Percentiles rank a stretch among this genome's conserved stretches.
These are phyloP conservation scores for Dichomitus squalens DNA, from an alignment of 1,284 basidiomycete species.

Conservation along the genomic window DNA sequence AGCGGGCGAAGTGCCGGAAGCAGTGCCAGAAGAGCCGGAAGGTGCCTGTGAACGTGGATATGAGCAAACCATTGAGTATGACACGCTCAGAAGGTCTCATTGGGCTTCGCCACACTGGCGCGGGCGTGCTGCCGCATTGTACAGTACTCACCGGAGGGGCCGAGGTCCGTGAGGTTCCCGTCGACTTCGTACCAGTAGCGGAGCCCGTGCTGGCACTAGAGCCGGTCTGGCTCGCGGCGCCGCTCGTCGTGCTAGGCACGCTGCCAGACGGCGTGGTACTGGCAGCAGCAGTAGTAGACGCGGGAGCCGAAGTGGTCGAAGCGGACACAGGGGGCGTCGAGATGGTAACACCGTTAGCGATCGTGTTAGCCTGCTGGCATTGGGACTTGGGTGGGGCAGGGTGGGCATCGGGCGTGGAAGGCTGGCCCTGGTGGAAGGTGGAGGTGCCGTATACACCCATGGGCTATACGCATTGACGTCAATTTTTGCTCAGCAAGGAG, in stretches of 20 bases:
- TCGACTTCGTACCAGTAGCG: background rate
- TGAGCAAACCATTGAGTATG: background rate
- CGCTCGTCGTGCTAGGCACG: background rate
- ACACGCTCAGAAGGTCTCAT: background rate
- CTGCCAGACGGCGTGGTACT: background rate
- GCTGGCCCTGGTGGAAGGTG: conserved; percentile 67
- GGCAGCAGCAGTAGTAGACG: background rate
- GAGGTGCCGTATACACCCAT: conserved; percentile 73
- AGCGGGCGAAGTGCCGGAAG: conserved; percentile 6
- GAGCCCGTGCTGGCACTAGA: background rate
- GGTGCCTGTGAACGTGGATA: background rate
- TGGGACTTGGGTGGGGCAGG: conserved; percentile 55
- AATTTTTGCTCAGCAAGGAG: conserved; percentile 3
- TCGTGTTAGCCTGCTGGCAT: conserved; percentile 47
- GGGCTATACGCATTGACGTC: conserved; percentile 39
- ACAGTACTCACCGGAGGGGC: background rate
- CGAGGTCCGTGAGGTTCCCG: background rate
- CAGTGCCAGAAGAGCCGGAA: background rate
- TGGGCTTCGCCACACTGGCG: too few species aligned
- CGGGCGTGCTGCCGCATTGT: too few species aligned
- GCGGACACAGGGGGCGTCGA: conserved; percentile 7
- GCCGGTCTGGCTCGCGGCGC: too few species aligned
- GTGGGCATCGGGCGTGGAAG: conserved; percentile 60
- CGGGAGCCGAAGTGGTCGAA: background rate
- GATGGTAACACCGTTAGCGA: conserved; percentile 41